These are phyloP conservation scores for Lentinula sp. DNA, from an alignment of 768 basidiomycete genomes.

Conservation along the genomic window DNA sequence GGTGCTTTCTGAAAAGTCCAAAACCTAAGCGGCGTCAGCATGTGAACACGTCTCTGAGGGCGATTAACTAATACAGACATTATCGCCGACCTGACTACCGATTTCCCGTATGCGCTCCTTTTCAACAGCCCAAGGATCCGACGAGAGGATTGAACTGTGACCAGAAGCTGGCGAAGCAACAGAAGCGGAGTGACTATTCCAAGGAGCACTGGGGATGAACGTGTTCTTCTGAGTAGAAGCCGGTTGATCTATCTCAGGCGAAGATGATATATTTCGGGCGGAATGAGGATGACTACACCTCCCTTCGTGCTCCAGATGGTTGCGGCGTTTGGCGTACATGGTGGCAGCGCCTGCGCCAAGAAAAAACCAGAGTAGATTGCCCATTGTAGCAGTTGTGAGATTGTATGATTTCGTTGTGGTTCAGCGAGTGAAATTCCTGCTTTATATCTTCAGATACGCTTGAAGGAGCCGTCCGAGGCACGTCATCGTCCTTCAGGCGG, in stretches of 20 bases:
- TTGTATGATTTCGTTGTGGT: neutral
- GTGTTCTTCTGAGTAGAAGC: neutral
- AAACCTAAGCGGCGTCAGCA: neutral
- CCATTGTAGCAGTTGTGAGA: neutral
- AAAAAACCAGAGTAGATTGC: neutral
- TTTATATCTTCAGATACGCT: too few relatives aligned
- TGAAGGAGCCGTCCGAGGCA: too few relatives aligned
- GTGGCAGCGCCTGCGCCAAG: neutral
- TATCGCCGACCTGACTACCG: neutral
- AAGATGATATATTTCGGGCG: neutral
- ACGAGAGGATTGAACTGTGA: neutral
- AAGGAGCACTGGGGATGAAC: neutral
- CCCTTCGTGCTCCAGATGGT: neutral
- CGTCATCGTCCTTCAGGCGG: too few relatives aligned
- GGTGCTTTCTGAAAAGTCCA: constrained; percentile 1
- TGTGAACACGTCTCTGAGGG: neutral
- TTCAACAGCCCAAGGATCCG: neutral
- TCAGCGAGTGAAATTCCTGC: too few relatives aligned
- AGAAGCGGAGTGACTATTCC: neutral
- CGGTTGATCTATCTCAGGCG: neutral
- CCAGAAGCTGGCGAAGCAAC: neutral
- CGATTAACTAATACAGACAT: neutral
- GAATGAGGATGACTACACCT: neutral
- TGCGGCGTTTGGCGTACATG: neutral
- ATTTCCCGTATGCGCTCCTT: constrained; percentile 1